These are phyloP conservation scores for Escovopsis weberi DNA, from an alignment of 2,329 filamentous ascomycete species.

Conservation along the genomic window DNA sequence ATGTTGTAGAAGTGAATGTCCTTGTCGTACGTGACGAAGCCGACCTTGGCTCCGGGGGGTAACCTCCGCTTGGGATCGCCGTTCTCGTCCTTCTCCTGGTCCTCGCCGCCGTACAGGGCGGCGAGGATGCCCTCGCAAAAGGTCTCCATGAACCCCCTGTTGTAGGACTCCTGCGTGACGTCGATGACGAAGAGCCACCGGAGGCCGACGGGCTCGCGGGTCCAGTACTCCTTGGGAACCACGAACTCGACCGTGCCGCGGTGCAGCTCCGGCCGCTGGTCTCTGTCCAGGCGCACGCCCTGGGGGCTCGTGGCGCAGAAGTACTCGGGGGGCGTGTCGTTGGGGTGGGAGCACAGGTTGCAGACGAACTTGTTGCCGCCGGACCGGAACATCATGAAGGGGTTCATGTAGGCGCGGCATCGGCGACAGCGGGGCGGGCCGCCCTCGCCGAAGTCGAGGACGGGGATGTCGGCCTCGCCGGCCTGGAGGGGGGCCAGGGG, in stretches of 20 bases:
- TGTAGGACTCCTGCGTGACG: conserved; percentile 80
- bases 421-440: conserved; percentile 84
- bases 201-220: conserved; percentile 77
- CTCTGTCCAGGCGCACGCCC: conserved; percentile 73
- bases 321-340: conserved; percentile 84
- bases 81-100: conserved; percentile 32
- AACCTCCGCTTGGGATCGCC: conserved; percentile 42
- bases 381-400: conserved; percentile 93
- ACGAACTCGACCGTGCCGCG: conserved; percentile 90
- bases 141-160: conserved; percentile 78
- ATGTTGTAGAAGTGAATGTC: conserved; percentile 98
- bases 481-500: conserved; percentile 71
- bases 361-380: conserved; percentile 95
- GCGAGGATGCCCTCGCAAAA: conserved; percentile 80
- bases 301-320: conserved; percentile 82
- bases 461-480: conserved; percentile 75
- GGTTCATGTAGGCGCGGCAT: conserved; percentile 95
- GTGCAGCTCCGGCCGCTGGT: conserved; percentile 78
- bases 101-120: conserved; percentile 64
- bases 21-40: conserved; percentile 91
- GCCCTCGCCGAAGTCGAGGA: conserved; percentile 84
- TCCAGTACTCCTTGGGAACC: conserved; percentile 98
- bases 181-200: conserved; percentile 87
- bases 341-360: conserved; percentile 95
- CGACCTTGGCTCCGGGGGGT: conserved; percentile 71